Base-by-base conservation (phyloP, 495 filamentous ascomycete genomes). In the Elasticomyces elasticus region DNA sequence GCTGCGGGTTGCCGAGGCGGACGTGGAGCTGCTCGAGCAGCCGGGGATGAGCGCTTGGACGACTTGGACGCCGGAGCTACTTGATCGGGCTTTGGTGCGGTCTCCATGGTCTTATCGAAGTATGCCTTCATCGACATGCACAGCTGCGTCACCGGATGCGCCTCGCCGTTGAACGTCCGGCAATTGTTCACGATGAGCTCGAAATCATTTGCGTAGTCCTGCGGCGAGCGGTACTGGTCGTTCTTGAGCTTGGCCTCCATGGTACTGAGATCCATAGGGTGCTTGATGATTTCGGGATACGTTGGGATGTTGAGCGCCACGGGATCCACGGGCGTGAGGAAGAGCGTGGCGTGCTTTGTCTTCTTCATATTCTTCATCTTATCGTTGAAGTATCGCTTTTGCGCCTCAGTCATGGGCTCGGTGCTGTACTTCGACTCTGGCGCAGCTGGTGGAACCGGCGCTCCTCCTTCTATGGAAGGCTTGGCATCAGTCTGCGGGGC, bases 201-300 rank as follows among this genome's bases (percentile, higher is more conserved):
- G 26, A 95, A 75, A 60, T 97, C 94, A 15, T 72, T 69, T 31
- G 82, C 73, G 61, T 90, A 79, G 15, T 75, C 81, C 40, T 83
- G 76, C 2, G 87, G 67, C 9, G 73, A 75, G 5, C 63, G 44
- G 63, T 96, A 97, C 44, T 74, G 65, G 40, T 76, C 72, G n/a
- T 72, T 72, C 59, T 84, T 87, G 5, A 97, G 69, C 57, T 86
- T 89, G 33, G 65, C 70, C 59, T 97, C 92, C 64, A 97, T 86
- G 1, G 81, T 84, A 43, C 74, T 74, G 12, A 98, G 75, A 65
- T 96, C 92, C 75, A 91, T 87, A 0, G 90, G 89, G 0, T 80
- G 74, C 20, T 77, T 76, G 56, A 98, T 78, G 58, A 86, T 78
- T 2, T 75, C 73, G 2, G 70, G 72, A 65, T 98, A 98, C 26